phyloP scores from a whole-genome alignment of 345 rosid species.

The Eucalyptus brandiana region DNA sequence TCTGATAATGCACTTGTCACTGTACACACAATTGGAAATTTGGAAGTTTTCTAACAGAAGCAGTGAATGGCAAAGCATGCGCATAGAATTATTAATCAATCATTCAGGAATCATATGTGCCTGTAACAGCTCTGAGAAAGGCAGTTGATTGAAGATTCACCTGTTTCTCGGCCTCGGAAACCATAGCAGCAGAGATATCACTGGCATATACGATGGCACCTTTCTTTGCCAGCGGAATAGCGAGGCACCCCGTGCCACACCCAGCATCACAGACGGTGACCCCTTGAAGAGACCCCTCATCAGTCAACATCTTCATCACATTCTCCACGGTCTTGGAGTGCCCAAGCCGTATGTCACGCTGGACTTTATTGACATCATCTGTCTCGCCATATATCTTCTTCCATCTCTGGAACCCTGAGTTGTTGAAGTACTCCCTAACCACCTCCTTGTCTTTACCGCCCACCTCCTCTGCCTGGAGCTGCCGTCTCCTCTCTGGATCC shows the following conservation, averaged over 20 bases:
- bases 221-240: conserved; percentile 78
- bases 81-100: neutral
- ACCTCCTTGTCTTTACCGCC: conserved; percentile 94
- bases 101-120: neutral
- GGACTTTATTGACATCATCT: conserved; percentile 78
- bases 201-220: conserved; percentile 82
- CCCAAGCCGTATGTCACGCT: conserved; percentile 70
- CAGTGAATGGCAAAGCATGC: neutral
- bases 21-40: neutral
- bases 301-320: conserved; percentile 54
- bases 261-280: conserved; percentile 90
- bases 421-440: conserved; percentile 83
- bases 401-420: conserved; percentile 89
- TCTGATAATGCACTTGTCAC: neutral
- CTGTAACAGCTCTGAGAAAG: neutral
- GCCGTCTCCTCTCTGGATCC: conserved; percentile 76
- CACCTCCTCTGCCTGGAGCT: conserved; percentile 82
- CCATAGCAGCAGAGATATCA: conserved; percentile 94
- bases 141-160: conserved; percentile 5
- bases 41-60: neutral
- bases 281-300: conserved; percentile 62
- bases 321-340: conserved; percentile 88
- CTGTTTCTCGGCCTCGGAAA: conserved; percentile 79
- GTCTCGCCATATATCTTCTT: conserved; percentile 87
- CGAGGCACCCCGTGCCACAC: conserved; percentile 73